Evolutionary conservation across 2,329 filamentous ascomycete species (phyloP), one percentile per base, ranked within the genome.

Genomic region (Diaporthe sp.): DNA sequence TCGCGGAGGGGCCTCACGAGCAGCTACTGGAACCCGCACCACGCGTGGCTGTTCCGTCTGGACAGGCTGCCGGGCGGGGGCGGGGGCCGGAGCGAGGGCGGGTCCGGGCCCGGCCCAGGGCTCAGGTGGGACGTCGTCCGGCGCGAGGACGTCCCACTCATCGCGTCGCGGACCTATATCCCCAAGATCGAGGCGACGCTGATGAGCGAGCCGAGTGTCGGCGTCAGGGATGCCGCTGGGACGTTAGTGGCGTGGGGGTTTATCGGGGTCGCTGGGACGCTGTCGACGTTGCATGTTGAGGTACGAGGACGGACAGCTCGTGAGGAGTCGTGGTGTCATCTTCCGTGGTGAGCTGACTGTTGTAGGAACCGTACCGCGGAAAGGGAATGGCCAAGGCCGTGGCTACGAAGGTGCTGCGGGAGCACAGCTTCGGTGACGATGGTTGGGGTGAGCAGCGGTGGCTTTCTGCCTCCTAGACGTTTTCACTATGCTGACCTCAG

Each of bases 241-340:
- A 87, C 84, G 1, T 87, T 89, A 0, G 83, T 94, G 7, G 90
- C 92, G 0, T 95, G 93, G 93, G 89, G 88, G 0, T 93, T 94
- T 70, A 80, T 91, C 6, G 87, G 87, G 86, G 68, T 79, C 60
- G 82, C 82, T 42, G 78, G 77, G 42, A 79, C 78, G 15, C 37
- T 81, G 10, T 80, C 78, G 28, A 79, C 79, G 10, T 46, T 81
- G 15, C 78, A 81, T 78, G 79, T 80, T 70, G 79, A 81, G 79
- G 80, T 81, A 39, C 51, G 74, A 39, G 57, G 49, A 6, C 9
- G 19, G 42, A 19, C 28, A 49, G 44, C 28, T 51, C 22, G 3
- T 31, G 22, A 22, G 15, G 34, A 53, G 34, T 34, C 17, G 9
- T 55, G n/a, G 13, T 42, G 34, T 22, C 13, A 7, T 55, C 3